Conservation (phyloP, 1,284 basidiomycete species). For the Malassezia psittaci region DNA sequence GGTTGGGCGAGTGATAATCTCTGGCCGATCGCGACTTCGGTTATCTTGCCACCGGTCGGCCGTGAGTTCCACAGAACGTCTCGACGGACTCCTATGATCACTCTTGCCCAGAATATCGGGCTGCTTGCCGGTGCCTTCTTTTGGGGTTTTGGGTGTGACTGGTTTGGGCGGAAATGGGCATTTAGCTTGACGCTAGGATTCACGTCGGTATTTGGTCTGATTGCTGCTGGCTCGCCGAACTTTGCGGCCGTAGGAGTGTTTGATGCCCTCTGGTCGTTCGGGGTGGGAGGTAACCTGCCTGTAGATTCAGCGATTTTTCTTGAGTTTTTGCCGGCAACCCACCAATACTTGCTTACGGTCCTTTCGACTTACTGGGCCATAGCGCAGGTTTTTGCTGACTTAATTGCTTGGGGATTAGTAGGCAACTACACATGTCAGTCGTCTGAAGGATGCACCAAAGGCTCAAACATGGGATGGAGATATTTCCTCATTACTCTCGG, state of each 20-base stretch:
- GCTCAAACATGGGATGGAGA: slow-evolving; percentile 42
- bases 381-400: slow-evolving; percentile 31
- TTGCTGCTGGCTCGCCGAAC: slow-evolving; percentile 23
- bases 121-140: slow-evolving; percentile 39
- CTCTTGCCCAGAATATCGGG: slow-evolving; percentile 27
- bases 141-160: slow-evolving; percentile 39
- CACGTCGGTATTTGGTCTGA: slow-evolving; percentile 33
- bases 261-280: slow-evolving; percentile 29
- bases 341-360: slow-evolving; percentile 26
- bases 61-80: neutral
- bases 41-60: slow-evolving; percentile 28
- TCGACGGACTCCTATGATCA: slow-evolving; percentile 13
- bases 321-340: slow-evolving; percentile 31
- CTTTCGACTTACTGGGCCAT: slow-evolving; percentile 43
- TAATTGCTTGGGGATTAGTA: slow-evolving; percentile 40
- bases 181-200: slow-evolving; percentile 39
- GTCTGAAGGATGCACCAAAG: slow-evolving; percentile 19
- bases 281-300: slow-evolving; percentile 38
- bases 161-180: slow-evolving; percentile 33
- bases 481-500: slow-evolving; percentile 40
- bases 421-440: slow-evolving; percentile 28
- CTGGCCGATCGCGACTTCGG: slow-evolving; percentile 36
- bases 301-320: slow-evolving; percentile 39
- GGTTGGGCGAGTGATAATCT: slow-evolving; percentile 41
- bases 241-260: slow-evolving; percentile 32